Percentiles rank a stretch among this genome's conserved stretches.
Conservation (phyloP, 768 basidiomycete genomes). For the Cystofilobasidium capitatum region DNA sequence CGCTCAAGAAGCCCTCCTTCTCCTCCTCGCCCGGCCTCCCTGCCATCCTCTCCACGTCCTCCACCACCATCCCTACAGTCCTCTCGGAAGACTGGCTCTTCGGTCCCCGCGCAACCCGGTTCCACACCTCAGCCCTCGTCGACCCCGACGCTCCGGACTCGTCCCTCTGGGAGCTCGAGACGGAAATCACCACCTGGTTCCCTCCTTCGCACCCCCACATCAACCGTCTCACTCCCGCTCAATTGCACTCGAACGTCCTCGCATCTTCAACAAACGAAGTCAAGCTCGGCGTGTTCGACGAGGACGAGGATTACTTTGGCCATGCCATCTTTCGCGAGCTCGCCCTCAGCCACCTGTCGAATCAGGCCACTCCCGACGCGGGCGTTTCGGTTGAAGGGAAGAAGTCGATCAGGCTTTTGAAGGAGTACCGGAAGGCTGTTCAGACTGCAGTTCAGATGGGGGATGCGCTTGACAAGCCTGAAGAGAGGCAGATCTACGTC, state of each 20-base stretch:
- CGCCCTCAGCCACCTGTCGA: not conserved
- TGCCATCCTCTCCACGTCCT: not conserved
- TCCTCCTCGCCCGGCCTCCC: not conserved
- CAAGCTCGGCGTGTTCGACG: not conserved
- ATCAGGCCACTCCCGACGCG: not conserved
- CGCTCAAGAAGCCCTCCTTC: not conserved
- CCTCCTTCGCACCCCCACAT: not conserved
- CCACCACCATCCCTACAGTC: not conserved
- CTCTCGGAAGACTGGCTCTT: constrained; percentile 6
- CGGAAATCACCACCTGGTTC: constrained; percentile 5
- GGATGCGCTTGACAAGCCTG: too few species aligned
- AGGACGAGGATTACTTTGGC: not conserved
- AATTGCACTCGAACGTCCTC: not conserved
- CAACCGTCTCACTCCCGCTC: not conserved
- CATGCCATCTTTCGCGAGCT: not conserved
- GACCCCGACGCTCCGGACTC: not conserved
- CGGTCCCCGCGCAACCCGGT: not conserved
- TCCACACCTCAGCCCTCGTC: not conserved
- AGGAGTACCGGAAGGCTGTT: not conserved
- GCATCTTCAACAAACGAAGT: not conserved
- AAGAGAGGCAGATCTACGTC: not conserved
- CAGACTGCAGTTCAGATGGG: not conserved
- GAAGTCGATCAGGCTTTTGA: not conserved
- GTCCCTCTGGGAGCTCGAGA: constrained; percentile 1
- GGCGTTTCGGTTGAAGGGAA: not conserved